These are phyloP conservation scores for Chlorella variabilis DNA, from an alignment of 163 green algal genomes.

Conservation along the genomic window DNA sequence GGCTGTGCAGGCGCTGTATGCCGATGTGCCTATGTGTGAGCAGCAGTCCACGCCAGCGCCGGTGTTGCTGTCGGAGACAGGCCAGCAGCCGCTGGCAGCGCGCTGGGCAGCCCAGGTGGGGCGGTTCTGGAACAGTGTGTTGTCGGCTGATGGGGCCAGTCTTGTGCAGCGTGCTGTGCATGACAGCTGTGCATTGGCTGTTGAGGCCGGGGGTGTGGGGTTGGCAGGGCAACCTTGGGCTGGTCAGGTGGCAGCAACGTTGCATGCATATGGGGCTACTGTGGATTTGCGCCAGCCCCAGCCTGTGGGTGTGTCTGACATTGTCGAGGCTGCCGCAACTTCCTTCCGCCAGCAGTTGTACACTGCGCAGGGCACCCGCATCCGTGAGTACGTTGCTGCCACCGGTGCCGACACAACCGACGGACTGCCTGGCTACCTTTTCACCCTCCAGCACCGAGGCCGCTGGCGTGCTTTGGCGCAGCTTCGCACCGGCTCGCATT, in stretches of 20 bases:
- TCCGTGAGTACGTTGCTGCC: not conserved
- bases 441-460: not conserved
- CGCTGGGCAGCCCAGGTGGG: not conserved
- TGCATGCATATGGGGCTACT: not conserved
- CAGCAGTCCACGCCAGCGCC: not conserved
- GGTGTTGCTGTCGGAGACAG: not conserved
- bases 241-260: not conserved
- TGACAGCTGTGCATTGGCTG: not conserved
- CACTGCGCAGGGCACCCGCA: not conserved
- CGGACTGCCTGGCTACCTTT: not conserved
- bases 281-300: not conserved
- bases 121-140: not conserved
- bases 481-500: not conserved
- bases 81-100: not conserved
- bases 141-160: not conserved
- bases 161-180: not conserved
- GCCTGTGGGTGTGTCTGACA: not conserved
- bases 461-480: not conserved
- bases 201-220: not conserved
- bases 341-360: not conserved
- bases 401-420: not conserved
- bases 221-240: not conserved
- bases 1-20: constrained; percentile 20
- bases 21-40: constrained; percentile 11
- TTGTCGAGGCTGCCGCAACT: not conserved